Base-by-base conservation (phyloP, 371 early-diverging fungal genomes). In the Mucor indicus region DNA sequence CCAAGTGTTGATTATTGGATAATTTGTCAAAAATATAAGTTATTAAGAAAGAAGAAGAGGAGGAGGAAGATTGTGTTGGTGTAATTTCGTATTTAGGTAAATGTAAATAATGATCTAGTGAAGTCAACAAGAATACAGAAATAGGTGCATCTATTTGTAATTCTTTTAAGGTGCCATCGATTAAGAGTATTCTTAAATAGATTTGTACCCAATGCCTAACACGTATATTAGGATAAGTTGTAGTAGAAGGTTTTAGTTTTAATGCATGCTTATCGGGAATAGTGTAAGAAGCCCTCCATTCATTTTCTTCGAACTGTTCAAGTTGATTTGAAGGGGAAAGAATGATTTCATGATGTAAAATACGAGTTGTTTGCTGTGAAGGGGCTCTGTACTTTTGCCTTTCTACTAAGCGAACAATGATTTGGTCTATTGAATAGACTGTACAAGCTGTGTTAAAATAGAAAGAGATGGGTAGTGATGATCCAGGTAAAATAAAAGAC, bases 151-250 rank as follows among this genome's bases (percentile, higher is more conserved):
- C 64, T 53, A 68, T 64, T 15, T 57, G 50, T 11, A 68, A 30
- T 23, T 66, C 62, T 29, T 59, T 55, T 9, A 50, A 53, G 17
- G 66, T 39, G 10, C 57, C 55, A 36, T 62, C 59, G 5, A 40
- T 47, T 35, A 66, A 32, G 1, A 45, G 29, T 16, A 70, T 48
- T 12, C 35, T 49, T 17, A 64, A 24, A 3, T 53, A 41, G 7
- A 72, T 53, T 31, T 72, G 68, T 22, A 72, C 50, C 72, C 72
- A 72, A 39, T 72, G 72, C 12, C 65, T 60, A 8, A 72, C 63
- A 12, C 65, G 59, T 19, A 72, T 72, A 21, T 64, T 62, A 9
- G 60, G 55, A 41, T 72, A 55, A 2, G 56, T 39, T 4, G 68
- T 65, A 20, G 72, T 62, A 3, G 72, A 53, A 20, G 62, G 62